Conservation (phyloP, 495 filamentous ascomycete species). For the Aspergillus incahuasiensis region DNA sequence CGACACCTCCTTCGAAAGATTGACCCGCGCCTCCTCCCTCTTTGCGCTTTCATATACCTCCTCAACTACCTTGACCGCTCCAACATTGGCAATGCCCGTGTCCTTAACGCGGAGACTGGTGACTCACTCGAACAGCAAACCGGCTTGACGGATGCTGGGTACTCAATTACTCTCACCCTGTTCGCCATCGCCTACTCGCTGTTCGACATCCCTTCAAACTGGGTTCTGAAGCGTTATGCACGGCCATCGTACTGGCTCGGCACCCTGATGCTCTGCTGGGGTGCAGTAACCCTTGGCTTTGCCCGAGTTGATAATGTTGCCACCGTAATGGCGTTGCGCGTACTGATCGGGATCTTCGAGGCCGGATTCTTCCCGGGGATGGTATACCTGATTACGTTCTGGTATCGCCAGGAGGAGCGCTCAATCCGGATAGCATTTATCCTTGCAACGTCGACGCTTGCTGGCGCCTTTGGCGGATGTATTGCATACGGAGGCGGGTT, state of each 20-base stretch:
- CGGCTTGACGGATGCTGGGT: conserved; percentile 56
- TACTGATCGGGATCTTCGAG: not conserved
- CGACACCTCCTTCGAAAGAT: conserved; percentile 57
- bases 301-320: not conserved
- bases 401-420: not conserved
- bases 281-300: not conserved
- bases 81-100: conserved; percentile 51
- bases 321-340: not conserved
- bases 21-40: conserved; percentile 54
- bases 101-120: conserved; percentile 52
- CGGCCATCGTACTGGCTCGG: not conserved
- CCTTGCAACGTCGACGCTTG: not conserved
- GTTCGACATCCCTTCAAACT: conserved; percentile 1
- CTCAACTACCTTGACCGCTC: conserved; percentile 63
- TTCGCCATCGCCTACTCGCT: conserved; percentile 2
- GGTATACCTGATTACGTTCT: not conserved
- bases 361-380: conserved; percentile 2
- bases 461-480: not conserved
- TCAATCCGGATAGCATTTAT: not conserved
- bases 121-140: conserved; percentile 63
- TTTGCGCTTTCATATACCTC: conserved; percentile 56
- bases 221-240: not conserved
- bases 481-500: conserved; percentile 62
- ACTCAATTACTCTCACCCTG: conserved; percentile 21
- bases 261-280: not conserved